phyloP scores from a whole-genome alignment of 495 filamentous ascomycete genomes.

The Bombardia bombarda region DNA sequence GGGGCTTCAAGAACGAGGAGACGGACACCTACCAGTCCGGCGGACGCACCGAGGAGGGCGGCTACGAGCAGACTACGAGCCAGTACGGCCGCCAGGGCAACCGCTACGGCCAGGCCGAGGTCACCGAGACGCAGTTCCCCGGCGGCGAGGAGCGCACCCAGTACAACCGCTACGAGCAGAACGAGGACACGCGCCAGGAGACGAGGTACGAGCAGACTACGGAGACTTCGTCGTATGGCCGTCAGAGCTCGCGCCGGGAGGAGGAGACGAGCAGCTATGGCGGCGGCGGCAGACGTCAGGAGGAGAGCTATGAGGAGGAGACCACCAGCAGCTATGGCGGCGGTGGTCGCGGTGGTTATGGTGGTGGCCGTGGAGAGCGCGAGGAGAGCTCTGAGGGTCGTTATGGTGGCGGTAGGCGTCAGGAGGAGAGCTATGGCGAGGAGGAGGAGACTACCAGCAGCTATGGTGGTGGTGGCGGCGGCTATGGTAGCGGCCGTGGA shows the following conservation, averaged over 20 bases:
- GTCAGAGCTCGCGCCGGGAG: conserved; percentile 9
- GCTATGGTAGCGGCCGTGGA: conserved; percentile 1
- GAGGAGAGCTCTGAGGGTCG: conserved; percentile 4
- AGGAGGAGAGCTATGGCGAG: background rate
- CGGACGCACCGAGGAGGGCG: conserved; percentile 29
- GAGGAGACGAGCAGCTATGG: conserved; percentile 16
- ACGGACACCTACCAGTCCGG: conserved; percentile 33
- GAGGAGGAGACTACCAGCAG: conserved; percentile 1
- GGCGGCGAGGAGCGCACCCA: conserved; percentile 33
- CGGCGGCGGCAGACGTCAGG: conserved; percentile 2
- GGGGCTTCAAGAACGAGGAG: conserved; percentile 32
- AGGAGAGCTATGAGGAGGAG: conserved; percentile 7
- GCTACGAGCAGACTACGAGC: conserved; percentile 32
- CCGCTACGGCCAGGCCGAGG: conserved; percentile 41
- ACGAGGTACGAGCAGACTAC: conserved; percentile 28
- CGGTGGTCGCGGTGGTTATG: conserved; percentile 6
- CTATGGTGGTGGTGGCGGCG: background rate
- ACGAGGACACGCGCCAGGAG: conserved; percentile 12
- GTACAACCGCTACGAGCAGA: conserved; percentile 36
- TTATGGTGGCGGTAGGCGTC: background rate
- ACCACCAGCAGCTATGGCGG: conserved; percentile 1
- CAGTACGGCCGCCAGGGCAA: conserved; percentile 38
- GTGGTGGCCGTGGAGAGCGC: conserved; percentile 13
- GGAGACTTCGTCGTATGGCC: conserved; percentile 15
- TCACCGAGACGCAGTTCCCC: conserved; percentile 32